Percentiles rank a stretch among this genome's conserved stretches.
Evolutionary conservation across 345 rosid genomes (phyloP).

Genomic region (Litchi chinensis): DNA sequence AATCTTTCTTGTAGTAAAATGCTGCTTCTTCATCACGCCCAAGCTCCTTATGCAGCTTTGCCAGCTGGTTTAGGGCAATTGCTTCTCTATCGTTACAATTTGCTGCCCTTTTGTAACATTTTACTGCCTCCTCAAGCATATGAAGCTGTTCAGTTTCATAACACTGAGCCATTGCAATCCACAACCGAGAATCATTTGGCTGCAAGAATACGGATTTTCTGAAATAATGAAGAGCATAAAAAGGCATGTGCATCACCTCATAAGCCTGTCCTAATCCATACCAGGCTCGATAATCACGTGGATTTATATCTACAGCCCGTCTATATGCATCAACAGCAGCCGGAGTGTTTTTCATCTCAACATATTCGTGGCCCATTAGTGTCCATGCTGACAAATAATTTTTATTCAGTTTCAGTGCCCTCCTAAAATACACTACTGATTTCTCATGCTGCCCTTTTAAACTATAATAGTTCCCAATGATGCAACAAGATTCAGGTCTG

Average conservation of each 20-base stretch:
- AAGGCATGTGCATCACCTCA: slow-evolving; percentile 94
- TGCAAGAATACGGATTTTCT: slow-evolving; percentile 88
- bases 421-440: slow-evolving; percentile 85
- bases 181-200: slow-evolving; percentile 85
- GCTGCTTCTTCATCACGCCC: slow-evolving; percentile 86
- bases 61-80: slow-evolving; percentile 82
- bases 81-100: slow-evolving; percentile 86
- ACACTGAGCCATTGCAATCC: slow-evolving; percentile 99
- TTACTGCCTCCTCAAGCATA: slow-evolving; percentile 92
- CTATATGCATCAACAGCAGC: slow-evolving; percentile 97
- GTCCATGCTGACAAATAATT: slow-evolving; percentile 96
- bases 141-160: slow-evolving; percentile 84
- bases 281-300: slow-evolving; percentile 95
- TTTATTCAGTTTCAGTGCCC: slow-evolving; percentile 94
- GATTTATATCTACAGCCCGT: slow-evolving; percentile 89
- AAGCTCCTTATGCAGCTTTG: slow-evolving; percentile 70
- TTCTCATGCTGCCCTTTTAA: slow-evolving; percentile 95
- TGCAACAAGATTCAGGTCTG: slow-evolving; percentile 97
- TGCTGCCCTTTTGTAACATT: slow-evolving; percentile 89
- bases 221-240: slow-evolving; percentile 94
- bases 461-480: slow-evolving; percentile 95
- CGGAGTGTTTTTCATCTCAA: slow-evolving; percentile 95
- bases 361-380: slow-evolving; percentile 96
- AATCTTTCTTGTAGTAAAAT: slow-evolving; percentile 81
- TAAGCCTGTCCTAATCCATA: slow-evolving; percentile 96